Base-by-base conservation (phyloP, 495 filamentous ascomycete genomes). In the Friedmanniomyces simplex region DNA sequence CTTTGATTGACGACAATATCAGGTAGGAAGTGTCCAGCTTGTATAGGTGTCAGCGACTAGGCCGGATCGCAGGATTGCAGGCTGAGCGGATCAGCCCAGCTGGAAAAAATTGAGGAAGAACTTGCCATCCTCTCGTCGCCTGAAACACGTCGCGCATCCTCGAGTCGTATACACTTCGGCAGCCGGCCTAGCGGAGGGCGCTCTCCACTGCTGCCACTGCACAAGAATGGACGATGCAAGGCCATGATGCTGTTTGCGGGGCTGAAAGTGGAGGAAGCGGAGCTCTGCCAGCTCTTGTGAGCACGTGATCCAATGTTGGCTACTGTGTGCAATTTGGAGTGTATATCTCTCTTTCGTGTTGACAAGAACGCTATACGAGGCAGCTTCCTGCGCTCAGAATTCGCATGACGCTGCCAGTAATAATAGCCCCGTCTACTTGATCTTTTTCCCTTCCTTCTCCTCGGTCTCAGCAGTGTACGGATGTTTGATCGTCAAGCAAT, bases 401-500 rank as follows among this genome's bases (percentile, higher is more conserved):
- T 43, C 39, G 14, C 39, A 6, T 43, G 39, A 43, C 39, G 14
- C 14, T n/a, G n/a, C n/a, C n/a, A n/a, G 18, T 13, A 43, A 20
- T 13, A 43, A 6, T 13, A 43, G 49, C 49, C 32, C 37, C n/a
- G 8, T n/a, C 21, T 50, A 54, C 37, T 55, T 57, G 51, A 34
- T 58, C 56, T 64, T 64, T 41, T 60, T 57, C 42, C 18, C 25
- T 11, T 22, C 22, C 12, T 28, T 43, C 21, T 52, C 34, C 32
- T 63, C 52, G 4, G 36, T 28, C 52, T 59, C 61, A 2, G 41
- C 46, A 1, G 50, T 59, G 1, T 71, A 71, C 3, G 77, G 77
- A 68, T 91, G 84, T 77, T 98, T 98, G 70, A 98, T 98, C 0
- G 86, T 95, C 71, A 97, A 75, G 66, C 93, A 98, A 88, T 89